Base-by-base conservation (phyloP, 352 stramenopile species). In the Globisporangium canariense region DNA sequence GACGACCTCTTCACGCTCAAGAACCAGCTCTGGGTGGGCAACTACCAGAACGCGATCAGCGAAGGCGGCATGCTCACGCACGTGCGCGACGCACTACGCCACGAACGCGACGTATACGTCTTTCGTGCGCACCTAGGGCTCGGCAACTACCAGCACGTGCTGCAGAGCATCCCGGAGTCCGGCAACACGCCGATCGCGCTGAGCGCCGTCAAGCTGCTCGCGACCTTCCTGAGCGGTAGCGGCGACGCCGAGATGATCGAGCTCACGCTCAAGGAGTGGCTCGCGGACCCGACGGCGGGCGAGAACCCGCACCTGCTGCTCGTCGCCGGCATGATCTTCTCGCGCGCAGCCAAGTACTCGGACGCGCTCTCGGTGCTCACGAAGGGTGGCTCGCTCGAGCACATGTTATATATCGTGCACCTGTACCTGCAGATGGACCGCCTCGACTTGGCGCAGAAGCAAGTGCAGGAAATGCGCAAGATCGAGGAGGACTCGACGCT, bases 1-100 rank as follows among this genome's bases (percentile, higher is more conserved):
- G 97, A 99, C 74, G 97, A 99, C 66, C 85, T 99, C 49, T 99
- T 98, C 81, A 99, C 96, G 71, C 81, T 99, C 28, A 95, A 98
- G 75, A 98, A 98, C 80, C 95, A 98, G 74, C 97, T 98, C 66
- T 99, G 94, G 93, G 82, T 99, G 49, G 97, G 96, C 58, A 98
- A 98, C 82, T 99, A 98, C 80, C 80, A 95, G 70, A 93, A 98
- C 56, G 88, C 87, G 25, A 79, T 98, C 40, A 96, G 96, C 62
- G 96, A 98, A 69, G 91, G 78, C 36, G 86, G 77, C 59, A 87
- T 92, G 66, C 85, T 98, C 22, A 88, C 79, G 65, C 86, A 97
- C 68, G 57, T 98, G 70, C 75, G 76, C 40, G 81, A 95, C 16
- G 61, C 87, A 32, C 77, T 98, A 56, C 94, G 95, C 66, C 74